Conservation (phyloP, 352 stramenopile species). For the Pythium folliculosum region DNA sequence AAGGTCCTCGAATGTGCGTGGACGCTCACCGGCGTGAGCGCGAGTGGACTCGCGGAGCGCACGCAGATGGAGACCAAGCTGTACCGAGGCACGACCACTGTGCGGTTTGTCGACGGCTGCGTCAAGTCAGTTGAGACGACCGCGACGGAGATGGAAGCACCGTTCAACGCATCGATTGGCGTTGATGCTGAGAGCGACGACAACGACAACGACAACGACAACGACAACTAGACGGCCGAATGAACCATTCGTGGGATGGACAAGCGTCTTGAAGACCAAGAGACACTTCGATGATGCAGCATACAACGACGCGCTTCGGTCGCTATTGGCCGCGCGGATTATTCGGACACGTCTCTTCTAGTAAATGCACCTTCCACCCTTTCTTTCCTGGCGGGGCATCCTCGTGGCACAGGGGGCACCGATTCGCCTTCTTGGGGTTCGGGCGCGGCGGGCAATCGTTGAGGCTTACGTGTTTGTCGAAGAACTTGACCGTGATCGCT, state of each 20-base stretch:
- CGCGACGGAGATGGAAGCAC: neutral
- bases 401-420: conserved; percentile 84
- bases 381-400: conserved; percentile 63
- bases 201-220: neutral
- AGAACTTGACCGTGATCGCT: conserved; percentile 85
- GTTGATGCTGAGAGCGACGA: neutral
- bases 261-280: neutral
- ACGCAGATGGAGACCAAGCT: neutral
- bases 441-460: conserved; percentile 70
- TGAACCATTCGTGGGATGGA: too few species aligned
- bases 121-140: neutral
- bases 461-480: conserved; percentile 74
- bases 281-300: conserved; percentile 1
- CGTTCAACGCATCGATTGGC: neutral
- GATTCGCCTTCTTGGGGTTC: conserved; percentile 60
- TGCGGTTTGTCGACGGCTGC: neutral
- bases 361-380: conserved; percentile 71
- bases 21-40: neutral
- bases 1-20: neutral
- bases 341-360: conserved; percentile 70
- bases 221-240: neutral
- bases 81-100: neutral
- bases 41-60: neutral
- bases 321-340: conserved; percentile 62
- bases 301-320: neutral